Base-by-base conservation (phyloP, 225 moss, liverwort and hornwort species). In the Thuidium tamariscinum region DNA sequence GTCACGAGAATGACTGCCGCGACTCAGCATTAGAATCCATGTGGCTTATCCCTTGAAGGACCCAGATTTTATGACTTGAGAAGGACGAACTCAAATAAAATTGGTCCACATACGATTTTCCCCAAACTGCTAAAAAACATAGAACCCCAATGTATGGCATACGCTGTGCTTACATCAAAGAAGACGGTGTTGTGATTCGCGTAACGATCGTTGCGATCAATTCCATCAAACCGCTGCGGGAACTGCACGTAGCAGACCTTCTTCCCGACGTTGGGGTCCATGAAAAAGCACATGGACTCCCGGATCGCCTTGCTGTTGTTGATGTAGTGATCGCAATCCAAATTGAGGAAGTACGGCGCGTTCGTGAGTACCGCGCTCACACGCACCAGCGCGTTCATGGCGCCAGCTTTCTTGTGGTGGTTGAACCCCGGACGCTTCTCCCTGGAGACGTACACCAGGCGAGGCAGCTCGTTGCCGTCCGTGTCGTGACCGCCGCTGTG, bases 161-260 rank as follows among this genome's bases (percentile, higher is more conserved):
- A 44, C 34, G 36, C 32, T 23, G 13, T 36, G 41, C 82, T 87
- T 91, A 96, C 96, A 64, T 97, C 97, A 23, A 97, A 97, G 83
- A 97, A 97, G 30, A 97, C 97, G 25, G 97, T 97, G 85, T 97
- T 97, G 92, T 97, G 97, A 72, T 97, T 97, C 23, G 97, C 97
- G 9, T 97, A 97, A 80, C 97, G 96, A 89, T 97, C 97, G 74
- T 96, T 95, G 87, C 97, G 94, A 78, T 97, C 97, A 12, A 97
- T 96, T 79, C 97, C 97, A 69, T 97, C 97, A 60, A 97, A 97
- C 55, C 97, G 93, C 84, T 97, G 97, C 2, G 97, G 97, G 49
- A 97, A 97, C 91, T 97, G 97, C 27, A 97, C 97, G 44, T 97
- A 97, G 86, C 97, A 97, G 2, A 94, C 92, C 74, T 94, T 93